Evolutionary conservation across 2,329 filamentous ascomycete species (phyloP).

Genomic region (Monosporascus sp.): DNA sequence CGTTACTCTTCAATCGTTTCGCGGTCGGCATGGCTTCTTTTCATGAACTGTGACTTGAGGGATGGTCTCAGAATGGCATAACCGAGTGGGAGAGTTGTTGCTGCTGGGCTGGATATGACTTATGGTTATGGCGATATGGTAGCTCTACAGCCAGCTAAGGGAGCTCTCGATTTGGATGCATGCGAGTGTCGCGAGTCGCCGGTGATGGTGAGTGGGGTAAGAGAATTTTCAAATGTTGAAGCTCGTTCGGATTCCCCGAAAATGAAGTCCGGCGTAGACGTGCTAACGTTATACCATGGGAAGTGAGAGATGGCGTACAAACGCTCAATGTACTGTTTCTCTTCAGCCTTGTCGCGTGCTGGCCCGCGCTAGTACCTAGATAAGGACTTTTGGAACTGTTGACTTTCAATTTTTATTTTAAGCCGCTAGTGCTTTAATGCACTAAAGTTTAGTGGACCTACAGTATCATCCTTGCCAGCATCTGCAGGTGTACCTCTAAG

Average conservation of each 20-base stretch:
- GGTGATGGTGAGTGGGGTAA: no score
- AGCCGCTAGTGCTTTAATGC: not conserved
- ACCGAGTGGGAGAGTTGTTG: no score
- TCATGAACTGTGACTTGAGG: not conserved
- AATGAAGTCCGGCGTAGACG: no score
- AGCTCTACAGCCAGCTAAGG: no score
- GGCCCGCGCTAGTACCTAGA: not conserved
- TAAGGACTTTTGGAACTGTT: not conserved
- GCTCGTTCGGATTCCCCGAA: no score
- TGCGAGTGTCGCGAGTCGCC: no score
- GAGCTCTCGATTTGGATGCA: no score
- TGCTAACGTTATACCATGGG: no score
- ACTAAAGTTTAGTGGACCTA: not conserved
- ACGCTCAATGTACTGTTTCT: not conserved
- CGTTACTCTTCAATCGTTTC: constrained; percentile 51
- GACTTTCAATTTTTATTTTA: not conserved
- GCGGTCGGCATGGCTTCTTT: constrained; percentile 46
- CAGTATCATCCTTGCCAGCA: not conserved
- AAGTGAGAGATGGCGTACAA: no score
- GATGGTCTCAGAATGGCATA: not conserved
- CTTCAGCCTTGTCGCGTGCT: not conserved
- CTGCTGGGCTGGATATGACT: no score
- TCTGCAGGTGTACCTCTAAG: not conserved
- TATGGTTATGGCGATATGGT: no score
- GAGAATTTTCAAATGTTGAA: no score